phyloP scores from a whole-genome alignment of 768 basidiomycete genomes.

The Leucocoprinus leucothites region DNA sequence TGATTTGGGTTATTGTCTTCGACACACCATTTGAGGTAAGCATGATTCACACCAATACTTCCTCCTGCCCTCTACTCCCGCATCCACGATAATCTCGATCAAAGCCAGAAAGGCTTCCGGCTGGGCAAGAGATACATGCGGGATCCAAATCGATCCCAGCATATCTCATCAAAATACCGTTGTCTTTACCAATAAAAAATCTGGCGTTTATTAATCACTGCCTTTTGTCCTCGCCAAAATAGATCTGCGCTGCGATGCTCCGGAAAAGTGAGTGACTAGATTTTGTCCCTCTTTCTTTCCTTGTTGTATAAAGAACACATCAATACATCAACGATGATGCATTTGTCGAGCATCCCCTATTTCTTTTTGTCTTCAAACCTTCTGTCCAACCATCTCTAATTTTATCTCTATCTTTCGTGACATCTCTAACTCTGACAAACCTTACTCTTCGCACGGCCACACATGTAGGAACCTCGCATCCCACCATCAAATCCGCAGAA shows the following conservation, averaged over 20 bases:
- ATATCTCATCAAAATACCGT: not conserved
- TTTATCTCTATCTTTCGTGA: not conserved
- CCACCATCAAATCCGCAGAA: conserved; percentile 66
- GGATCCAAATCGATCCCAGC: not conserved
- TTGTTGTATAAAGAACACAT: too few species aligned
- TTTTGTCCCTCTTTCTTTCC: not conserved
- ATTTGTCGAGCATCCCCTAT: not conserved
- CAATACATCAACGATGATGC: not conserved
- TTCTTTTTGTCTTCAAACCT: conserved; percentile 1
- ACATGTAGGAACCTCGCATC: conserved; percentile 61
- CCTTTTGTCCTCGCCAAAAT: conserved; percentile 7
- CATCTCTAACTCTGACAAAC: not conserved
- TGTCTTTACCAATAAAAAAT: not conserved
- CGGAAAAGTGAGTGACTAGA: not conserved
- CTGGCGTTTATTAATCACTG: not conserved
- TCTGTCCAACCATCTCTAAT: not conserved
- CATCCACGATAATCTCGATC: not conserved
- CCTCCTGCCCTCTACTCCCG: conserved; percentile 7
- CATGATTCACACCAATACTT: conserved; percentile 5
- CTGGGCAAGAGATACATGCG: not conserved
- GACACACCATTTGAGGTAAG: conserved; percentile 74
- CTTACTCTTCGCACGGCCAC: conserved; percentile 2
- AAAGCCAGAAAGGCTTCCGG: not conserved
- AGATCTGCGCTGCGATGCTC: conserved; percentile 4
- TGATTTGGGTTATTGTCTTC: conserved; percentile 73